Percentiles rank a stretch among this genome's conserved stretches.
Evolutionary conservation across 768 basidiomycete species (phyloP).

Genomic region (Lentinula boryana): DNA sequence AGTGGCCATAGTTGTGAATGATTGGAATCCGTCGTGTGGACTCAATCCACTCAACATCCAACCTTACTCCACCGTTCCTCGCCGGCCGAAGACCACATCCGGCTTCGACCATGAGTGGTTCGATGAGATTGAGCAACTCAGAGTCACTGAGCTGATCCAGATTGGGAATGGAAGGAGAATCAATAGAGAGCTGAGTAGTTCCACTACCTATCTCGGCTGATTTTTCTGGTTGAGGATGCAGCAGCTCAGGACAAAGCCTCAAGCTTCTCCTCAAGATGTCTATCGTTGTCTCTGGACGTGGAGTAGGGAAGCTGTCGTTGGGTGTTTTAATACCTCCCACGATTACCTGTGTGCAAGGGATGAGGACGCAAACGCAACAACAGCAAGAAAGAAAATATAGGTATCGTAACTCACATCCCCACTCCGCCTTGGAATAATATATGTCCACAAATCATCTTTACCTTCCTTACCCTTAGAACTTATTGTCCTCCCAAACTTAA

Average conservation of each 20-base stretch:
- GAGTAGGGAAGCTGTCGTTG: constrained; percentile 29
- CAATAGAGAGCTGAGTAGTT: background rate
- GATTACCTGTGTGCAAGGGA: constrained; percentile 23
- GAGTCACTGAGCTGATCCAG: constrained; percentile 14
- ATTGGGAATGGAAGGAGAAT: background rate
- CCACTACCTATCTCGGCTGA: background rate
- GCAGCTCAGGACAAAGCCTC: constrained; percentile 26
- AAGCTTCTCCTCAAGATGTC: constrained; percentile 14
- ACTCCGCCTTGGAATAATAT: constrained; percentile 60
- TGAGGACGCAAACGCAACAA: background rate
- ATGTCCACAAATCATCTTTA: constrained; percentile 25
- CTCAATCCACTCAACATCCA: constrained; percentile 39
- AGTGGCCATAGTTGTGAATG: constrained; percentile 63
- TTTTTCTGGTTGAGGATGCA: constrained; percentile 16
- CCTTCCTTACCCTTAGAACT: constrained; percentile 5
- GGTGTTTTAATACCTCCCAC: constrained; percentile 53
- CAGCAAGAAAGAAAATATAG: constrained; percentile 1
- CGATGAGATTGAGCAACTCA: constrained; percentile 21
- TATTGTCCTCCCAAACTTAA: constrained; percentile 19
- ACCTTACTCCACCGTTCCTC: constrained; percentile 50
- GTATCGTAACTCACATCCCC: constrained; percentile 20
- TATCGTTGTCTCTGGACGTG: constrained; percentile 12
- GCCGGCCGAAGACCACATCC: constrained; percentile 58
- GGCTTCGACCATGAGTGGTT: constrained; percentile 28
- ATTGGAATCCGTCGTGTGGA: constrained; percentile 30